These are phyloP conservation scores for Chalciporus chontae DNA, from an alignment of 768 basidiomycete species.

Conservation along the genomic window DNA sequence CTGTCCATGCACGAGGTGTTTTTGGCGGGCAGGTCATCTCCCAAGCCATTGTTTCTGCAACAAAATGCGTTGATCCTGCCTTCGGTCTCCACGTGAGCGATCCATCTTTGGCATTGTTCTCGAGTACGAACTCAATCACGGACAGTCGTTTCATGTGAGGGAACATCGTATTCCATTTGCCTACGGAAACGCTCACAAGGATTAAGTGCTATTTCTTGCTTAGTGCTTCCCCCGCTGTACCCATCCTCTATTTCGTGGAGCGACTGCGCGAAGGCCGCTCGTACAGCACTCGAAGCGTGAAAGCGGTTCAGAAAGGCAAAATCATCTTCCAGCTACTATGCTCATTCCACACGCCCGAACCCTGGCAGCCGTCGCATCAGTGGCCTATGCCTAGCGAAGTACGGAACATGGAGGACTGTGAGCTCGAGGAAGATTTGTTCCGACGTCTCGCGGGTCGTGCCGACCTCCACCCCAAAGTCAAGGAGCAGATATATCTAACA, in stretches of 20 bases:
- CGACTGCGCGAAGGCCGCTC: conserved; percentile 70
- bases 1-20: conserved; percentile 61
- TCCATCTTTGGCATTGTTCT: background rate
- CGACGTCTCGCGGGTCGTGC: conserved; percentile 26
- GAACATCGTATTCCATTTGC: background rate
- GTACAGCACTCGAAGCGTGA: conserved; percentile 64
- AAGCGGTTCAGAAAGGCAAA: conserved; percentile 53
- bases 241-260: conserved; percentile 79
- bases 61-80: conserved; percentile 62
- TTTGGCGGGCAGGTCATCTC: conserved; percentile 91
- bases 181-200: conserved; percentile 3
- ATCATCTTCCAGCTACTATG: conserved; percentile 65
- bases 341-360: conserved; percentile 80
- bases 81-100: conserved; percentile 69
- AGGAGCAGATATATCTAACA: conserved; percentile 29
- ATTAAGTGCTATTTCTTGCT: conserved; percentile 77
- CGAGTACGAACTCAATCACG: background rate
- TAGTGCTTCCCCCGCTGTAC: conserved; percentile 66
- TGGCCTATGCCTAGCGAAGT: conserved; percentile 61
- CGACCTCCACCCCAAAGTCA: conserved; percentile 31
- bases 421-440: conserved; percentile 48
- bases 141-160: conserved; percentile 69
- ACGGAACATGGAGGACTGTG: conserved; percentile 58
- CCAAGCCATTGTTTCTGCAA: conserved; percentile 80
- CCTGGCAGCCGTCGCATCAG: conserved; percentile 66